Conservation (phyloP, 2,329 filamentous ascomycete genomes). For the Fusarium nematophilum region DNA sequence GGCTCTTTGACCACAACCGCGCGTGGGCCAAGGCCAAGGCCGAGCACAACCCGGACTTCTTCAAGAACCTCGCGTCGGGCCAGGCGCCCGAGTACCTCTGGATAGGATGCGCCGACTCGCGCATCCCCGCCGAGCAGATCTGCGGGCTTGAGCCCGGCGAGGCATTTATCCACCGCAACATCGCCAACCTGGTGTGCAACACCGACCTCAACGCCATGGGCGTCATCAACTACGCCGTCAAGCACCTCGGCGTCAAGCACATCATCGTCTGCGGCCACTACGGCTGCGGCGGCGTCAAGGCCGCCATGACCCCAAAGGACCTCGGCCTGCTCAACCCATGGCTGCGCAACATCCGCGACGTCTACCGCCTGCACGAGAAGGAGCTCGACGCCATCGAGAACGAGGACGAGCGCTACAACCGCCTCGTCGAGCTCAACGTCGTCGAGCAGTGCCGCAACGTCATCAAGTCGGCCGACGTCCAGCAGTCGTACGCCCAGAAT, state of each 20-base stretch:
- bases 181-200: conserved; percentile 86
- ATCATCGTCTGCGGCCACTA: conserved; percentile 84
- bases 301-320: conserved; percentile 77
- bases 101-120: conserved; percentile 92
- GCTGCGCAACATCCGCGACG: conserved; percentile 79
- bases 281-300: conserved; percentile 81
- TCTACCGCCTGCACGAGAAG: conserved; percentile 76
- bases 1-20: conserved; percentile 76
- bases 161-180: conserved; percentile 94
- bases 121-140: conserved; percentile 91
- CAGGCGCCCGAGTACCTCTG: conserved; percentile 81
- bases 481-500: conserved; percentile 74
- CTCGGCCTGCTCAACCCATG: conserved; percentile 78
- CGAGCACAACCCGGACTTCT: conserved; percentile 71
- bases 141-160: conserved; percentile 87
- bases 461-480: conserved; percentile 83
- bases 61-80: conserved; percentile 70
- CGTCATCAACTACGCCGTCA: conserved; percentile 89
- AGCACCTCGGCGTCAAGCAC: conserved; percentile 83
- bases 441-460: conserved; percentile 80
- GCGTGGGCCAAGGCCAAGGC: conserved; percentile 72
- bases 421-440: conserved; percentile 87
- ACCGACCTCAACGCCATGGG: conserved; percentile 83
- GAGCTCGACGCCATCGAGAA: conserved; percentile 74
- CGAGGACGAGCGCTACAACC: conserved; percentile 70